phyloP scores from a whole-genome alignment of 257 asterid species.

The Solanum neorickii region DNA sequence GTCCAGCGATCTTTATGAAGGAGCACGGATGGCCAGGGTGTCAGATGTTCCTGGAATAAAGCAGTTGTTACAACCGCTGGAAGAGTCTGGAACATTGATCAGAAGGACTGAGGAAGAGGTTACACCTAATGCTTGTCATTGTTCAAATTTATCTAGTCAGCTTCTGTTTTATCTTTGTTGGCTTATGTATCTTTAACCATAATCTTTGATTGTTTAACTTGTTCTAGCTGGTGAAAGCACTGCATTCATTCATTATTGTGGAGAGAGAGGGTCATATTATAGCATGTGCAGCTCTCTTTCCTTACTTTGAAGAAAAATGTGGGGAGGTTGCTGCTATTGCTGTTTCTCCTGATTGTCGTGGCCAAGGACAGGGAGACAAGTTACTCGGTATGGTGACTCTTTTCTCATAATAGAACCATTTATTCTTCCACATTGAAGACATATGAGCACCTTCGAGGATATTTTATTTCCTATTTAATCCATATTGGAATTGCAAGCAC shows the following conservation, averaged over 20 bases:
- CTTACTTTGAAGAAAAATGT: constrained; percentile 64
- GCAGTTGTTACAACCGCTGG: constrained; percentile 71
- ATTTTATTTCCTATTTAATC: not conserved
- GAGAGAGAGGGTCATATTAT: constrained; percentile 97
- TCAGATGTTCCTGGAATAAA: constrained; percentile 65
- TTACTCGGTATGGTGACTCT: constrained; percentile 59
- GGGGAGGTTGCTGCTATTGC: constrained; percentile 98
- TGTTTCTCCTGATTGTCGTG: constrained; percentile 97
- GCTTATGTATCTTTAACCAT: not conserved
- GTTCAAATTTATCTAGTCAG: not conserved
- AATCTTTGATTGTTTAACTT: not conserved
- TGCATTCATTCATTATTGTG: constrained; percentile 58
- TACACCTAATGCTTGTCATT: not conserved
- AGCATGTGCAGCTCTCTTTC: constrained; percentile 88
- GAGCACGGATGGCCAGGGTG: constrained; percentile 69
- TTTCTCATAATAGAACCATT: not conserved
- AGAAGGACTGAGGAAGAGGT: constrained; percentile 89
- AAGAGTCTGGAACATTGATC: constrained; percentile 75
- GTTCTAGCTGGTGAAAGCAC: constrained; percentile 49
- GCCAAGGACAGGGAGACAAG: constrained; percentile 97
- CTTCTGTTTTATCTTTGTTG: not conserved
- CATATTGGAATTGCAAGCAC: not conserved
- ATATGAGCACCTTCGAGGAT: not conserved
- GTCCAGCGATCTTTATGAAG: constrained; percentile 92
- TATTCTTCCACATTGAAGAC: not conserved